phyloP scores from a whole-genome alignment of 495 filamentous ascomycete species.

The Penicillium paradoxum region DNA sequence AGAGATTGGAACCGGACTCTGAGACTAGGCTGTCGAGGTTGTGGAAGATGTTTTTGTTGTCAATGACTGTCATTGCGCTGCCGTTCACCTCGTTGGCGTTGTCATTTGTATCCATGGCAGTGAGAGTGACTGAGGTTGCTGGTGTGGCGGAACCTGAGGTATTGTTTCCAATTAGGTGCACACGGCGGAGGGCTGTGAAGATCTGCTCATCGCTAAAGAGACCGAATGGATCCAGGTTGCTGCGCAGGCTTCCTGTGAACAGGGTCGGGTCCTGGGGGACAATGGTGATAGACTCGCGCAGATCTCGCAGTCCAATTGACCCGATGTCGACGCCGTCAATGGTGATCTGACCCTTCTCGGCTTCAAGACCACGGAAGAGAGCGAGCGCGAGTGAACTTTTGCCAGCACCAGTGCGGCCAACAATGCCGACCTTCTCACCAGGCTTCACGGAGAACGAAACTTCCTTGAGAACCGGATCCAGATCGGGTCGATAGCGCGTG shows the following conservation, averaged over 20 bases:
- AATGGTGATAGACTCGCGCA: slow-evolving; percentile 92
- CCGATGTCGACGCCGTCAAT: slow-evolving; percentile 90
- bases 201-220: slow-evolving; percentile 90
- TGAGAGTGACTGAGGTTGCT: slow-evolving; percentile 33
- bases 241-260: slow-evolving; percentile 92
- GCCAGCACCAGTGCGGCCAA: slow-evolving; percentile 92
- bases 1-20: slow-evolving; percentile 93
- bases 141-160: slow-evolving; percentile 45
- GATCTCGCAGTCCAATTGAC: slow-evolving; percentile 80
- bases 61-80: slow-evolving; percentile 29
- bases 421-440: slow-evolving; percentile 91
- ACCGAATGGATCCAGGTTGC: slow-evolving; percentile 90
- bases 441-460: slow-evolving; percentile 83
- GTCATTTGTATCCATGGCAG: slow-evolving; percentile 17
- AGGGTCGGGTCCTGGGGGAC: slow-evolving; percentile 98
- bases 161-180: slow-evolving; percentile 74
- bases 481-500: slow-evolving; percentile 81
- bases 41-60: slow-evolving; percentile 93
- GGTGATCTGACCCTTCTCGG: slow-evolving; percentile 81
- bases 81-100: slow-evolving; percentile 39
- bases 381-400: slow-evolving; percentile 95
- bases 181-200: slow-evolving; percentile 80
- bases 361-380: slow-evolving; percentile 95
- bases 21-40: slow-evolving; percentile 79
- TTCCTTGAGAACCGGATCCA: slow-evolving; percentile 78